These are phyloP conservation scores for Saccharomycopsis fermentans DNA, from an alignment of 805 yeast species.

Conservation along the genomic window DNA sequence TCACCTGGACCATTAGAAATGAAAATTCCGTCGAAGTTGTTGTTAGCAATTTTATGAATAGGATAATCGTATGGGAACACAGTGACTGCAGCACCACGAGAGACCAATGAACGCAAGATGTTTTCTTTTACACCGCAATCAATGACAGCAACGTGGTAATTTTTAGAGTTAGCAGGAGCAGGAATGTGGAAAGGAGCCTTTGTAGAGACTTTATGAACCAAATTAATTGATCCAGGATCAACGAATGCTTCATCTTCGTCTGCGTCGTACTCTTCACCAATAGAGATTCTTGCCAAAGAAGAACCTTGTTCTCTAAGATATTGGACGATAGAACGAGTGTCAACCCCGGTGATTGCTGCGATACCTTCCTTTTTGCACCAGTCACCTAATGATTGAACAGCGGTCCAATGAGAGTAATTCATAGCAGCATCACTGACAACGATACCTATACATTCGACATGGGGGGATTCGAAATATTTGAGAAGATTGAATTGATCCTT, in stretches of 20 bases:
- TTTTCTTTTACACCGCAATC: conserved; percentile 99
- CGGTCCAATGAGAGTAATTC: conserved; percentile 98
- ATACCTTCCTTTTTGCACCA: conserved; percentile 98
- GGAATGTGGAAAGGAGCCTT: conserved; percentile 90
- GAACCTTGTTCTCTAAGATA: conserved; percentile 95
- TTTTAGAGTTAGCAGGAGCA: conserved; percentile 39
- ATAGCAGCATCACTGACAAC: conserved; percentile 94
- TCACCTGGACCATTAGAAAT: conserved; percentile 97
- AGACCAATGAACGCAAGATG: conserved; percentile 84
- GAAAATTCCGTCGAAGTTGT: conserved; percentile 89
- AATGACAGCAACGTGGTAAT: conserved; percentile 76
- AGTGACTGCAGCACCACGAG: conserved; percentile 92
- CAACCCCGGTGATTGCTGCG: conserved; percentile 94
- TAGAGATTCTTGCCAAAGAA: conserved; percentile 77
- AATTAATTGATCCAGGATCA: conserved; percentile 82
- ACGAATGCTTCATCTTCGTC: conserved; percentile 84
- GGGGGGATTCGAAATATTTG: conserved; percentile 86
- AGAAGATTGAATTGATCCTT: conserved; percentile 79
- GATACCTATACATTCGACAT: conserved; percentile 88
- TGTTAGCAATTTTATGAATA: conserved; percentile 76
- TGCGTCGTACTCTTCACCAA: conserved; percentile 87
- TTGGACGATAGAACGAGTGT: conserved; percentile 89
- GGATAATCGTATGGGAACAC: conserved; percentile 96
- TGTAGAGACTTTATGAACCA: conserved; percentile 90
- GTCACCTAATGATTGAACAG: conserved; percentile 86